A percentile compares a stretch with the other conserved stretches of the same genome.
phyloP scores from a whole-genome alignment of 1,284 basidiomycete genomes.

The Gymnopus androsaceus region DNA sequence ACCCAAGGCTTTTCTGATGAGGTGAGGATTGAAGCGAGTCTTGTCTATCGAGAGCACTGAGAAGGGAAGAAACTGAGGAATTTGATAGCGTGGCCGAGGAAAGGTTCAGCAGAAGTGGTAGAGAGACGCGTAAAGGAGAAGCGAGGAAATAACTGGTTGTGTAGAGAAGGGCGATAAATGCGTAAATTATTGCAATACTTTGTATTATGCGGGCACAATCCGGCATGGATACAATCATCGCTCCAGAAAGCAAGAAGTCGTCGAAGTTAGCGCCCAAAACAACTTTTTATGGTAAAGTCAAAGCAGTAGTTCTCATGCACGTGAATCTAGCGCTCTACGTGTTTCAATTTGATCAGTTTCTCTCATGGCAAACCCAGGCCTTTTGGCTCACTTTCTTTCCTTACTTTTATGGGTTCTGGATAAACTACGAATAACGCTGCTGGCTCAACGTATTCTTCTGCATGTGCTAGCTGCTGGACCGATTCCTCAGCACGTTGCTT shows the following conservation, averaged over 20 bases:
- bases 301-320: too few relatives aligned
- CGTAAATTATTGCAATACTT: slow-evolving; percentile 26
- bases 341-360: too few relatives aligned
- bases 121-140: slow-evolving; percentile 20
- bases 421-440: slow-evolving; percentile 1
- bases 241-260: not conserved
- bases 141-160: slow-evolving; percentile 33
- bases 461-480: slow-evolving; percentile 55
- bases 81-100: slow-evolving; percentile 11
- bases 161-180: slow-evolving; percentile 33
- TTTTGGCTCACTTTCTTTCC: not conserved
- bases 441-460: slow-evolving; percentile 13
- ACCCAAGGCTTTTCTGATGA: slow-evolving; percentile 19
- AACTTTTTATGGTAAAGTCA: too few relatives aligned
- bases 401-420: slow-evolving; percentile 1
- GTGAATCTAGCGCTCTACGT: too few relatives aligned
- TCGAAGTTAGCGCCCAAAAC: too few relatives aligned
- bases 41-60: slow-evolving; percentile 11
- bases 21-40: not conserved
- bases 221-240: slow-evolving; percentile 8
- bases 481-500: slow-evolving; percentile 88
- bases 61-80: slow-evolving; percentile 4
- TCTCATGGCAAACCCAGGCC: not conserved
- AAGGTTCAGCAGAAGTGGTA: slow-evolving; percentile 15
- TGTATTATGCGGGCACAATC: slow-evolving; percentile 12